These are phyloP conservation scores for Neurospora cerealis DNA, from an alignment of 495 filamentous ascomycete species.

Conservation along the genomic window DNA sequence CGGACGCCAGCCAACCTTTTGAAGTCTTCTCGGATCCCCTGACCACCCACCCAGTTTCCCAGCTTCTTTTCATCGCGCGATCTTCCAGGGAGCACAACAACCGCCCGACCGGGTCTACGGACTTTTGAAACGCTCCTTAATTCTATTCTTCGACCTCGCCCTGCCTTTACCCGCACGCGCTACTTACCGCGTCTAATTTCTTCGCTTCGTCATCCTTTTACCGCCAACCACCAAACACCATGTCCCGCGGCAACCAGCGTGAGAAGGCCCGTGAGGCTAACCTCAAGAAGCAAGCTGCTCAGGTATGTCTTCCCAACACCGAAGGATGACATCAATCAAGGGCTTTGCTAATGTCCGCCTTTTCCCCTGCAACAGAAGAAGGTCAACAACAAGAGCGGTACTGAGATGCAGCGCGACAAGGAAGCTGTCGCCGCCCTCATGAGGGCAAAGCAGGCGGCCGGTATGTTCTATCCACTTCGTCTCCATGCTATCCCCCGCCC, in stretches of 20 bases:
- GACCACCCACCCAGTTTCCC: neutral
- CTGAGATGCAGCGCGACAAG: conserved; percentile 61
- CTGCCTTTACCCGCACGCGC: neutral
- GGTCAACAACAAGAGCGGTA: conserved; percentile 47
- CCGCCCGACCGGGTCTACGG: neutral
- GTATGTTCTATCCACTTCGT: conserved; percentile 34
- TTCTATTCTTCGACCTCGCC: neutral
- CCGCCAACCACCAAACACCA: conserved; percentile 28
- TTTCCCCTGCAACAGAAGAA: conserved; percentile 46
- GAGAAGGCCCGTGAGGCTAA: conserved; percentile 79
- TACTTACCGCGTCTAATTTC: neutral
- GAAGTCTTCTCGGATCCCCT: neutral
- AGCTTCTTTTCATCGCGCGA: neutral
- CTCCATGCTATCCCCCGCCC: neutral
- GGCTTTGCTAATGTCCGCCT: conserved; percentile 15
- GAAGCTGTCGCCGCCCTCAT: conserved; percentile 74
- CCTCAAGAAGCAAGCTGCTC: conserved; percentile 50
- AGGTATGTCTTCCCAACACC: conserved; percentile 35
- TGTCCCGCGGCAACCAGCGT: conserved; percentile 91
- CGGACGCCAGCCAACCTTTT: neutral
- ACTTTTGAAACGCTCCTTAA: neutral
- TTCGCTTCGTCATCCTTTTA: neutral
- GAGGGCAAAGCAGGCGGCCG: conserved; percentile 80
- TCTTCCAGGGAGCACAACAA: neutral
- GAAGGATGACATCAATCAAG: neutral